Evolutionary conservation across 2,329 filamentous ascomycete species (phyloP).

Genomic region (Nothomitra cinnamomea): DNA sequence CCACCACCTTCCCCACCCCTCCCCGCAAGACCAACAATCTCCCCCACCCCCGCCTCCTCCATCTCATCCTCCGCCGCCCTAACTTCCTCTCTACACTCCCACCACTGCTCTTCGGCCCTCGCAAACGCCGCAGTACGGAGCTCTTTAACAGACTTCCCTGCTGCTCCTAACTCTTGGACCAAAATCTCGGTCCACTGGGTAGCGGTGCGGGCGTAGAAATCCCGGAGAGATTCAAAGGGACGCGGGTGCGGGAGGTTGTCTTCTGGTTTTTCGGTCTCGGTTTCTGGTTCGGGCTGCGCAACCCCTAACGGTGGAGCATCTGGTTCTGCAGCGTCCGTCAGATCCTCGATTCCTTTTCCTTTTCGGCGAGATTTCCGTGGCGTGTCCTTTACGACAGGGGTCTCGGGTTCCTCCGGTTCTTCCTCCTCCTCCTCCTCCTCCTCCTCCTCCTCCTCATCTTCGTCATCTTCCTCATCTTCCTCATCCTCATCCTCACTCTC

Average conservation of each 20-base stretch:
- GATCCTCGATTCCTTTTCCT: slow-evolving; percentile 6
- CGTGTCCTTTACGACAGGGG: slow-evolving; percentile 1
- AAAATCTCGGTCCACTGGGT: slow-evolving; percentile 48
- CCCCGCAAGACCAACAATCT: slow-evolving; percentile 78
- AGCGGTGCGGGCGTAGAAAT: slow-evolving; percentile 80
- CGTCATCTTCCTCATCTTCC: slow-evolving; percentile 28
- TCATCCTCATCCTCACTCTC: slow-evolving; percentile 30
- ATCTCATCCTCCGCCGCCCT: slow-evolving; percentile 85
- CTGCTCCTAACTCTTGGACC: slow-evolving; percentile 47
- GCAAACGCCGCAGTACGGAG: slow-evolving; percentile 83
- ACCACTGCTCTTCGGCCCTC: slow-evolving; percentile 92
- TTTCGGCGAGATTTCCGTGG: slow-evolving; percentile 7
- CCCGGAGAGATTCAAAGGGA: slow-evolving; percentile 77
- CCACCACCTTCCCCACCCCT: slow-evolving; percentile 29
- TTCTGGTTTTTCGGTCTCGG: slow-evolving; percentile 12
- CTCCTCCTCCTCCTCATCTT: slow-evolving; percentile 42
- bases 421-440: slow-evolving; percentile 12
- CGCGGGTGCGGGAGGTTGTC: slow-evolving; percentile 53
- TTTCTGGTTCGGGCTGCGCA: slow-evolving; percentile 21
- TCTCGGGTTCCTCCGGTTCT: slow-evolving; percentile 9
- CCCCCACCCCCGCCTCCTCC: slow-evolving; percentile 84
- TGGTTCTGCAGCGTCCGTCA: slow-evolving; percentile 7
- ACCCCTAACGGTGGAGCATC: slow-evolving; percentile 16
- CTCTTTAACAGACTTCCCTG: slow-evolving; percentile 68
- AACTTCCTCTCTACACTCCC: slow-evolving; percentile 93